Base-by-base conservation (phyloP, 2,329 filamentous ascomycete genomes). In the Ampelomyces quisqualis region DNA sequence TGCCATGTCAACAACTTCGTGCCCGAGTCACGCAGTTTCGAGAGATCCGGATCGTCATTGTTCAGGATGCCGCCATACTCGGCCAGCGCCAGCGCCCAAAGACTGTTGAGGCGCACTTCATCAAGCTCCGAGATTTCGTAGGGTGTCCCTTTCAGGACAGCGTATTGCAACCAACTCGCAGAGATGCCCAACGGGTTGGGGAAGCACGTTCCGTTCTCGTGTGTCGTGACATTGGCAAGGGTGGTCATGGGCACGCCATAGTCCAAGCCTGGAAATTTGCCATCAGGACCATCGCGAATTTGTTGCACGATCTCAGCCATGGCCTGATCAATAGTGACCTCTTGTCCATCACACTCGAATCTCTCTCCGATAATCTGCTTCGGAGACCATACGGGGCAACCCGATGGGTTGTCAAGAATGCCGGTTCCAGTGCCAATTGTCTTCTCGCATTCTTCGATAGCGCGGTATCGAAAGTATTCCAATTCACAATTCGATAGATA, bases 371-470 rank as follows among this genome's bases (percentile, higher is more conserved):
- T 38, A 3, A 49, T 29, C 1, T 28, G 28, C 7, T 19, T 34
- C 4, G 57, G 50, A 15, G 58, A 38, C 27, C 64, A 67, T 11
- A 51, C 23, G 38, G 9, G 4, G n/a, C 64, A 67, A 1, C 21
- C 19, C 11, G 51, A 51, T 2, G 58, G 55, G 13, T 64, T 57
- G 7, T 56, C 42, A 4, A 67, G 53, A 3, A 67, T 37, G 11
- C 58, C 57, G 61, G 79, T 27, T 44, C 57, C 8, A 3, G 59
- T 53, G 1, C 55, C 52, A 22, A 64, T 61, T 2, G 58, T 24
- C 28, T 40, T 41, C 32, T 68, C 64, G 35, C 64, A 67, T 7
- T 41, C 34, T 5, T 54, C 48, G 7, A 67, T 51, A 0, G 51
- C 54, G 7, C 43, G 46, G 2, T 42, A 19, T 18, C 49, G 44